Evolutionary conservation across 257 asterid species (phyloP).

Genomic region (Leonotis leonurus): DNA sequence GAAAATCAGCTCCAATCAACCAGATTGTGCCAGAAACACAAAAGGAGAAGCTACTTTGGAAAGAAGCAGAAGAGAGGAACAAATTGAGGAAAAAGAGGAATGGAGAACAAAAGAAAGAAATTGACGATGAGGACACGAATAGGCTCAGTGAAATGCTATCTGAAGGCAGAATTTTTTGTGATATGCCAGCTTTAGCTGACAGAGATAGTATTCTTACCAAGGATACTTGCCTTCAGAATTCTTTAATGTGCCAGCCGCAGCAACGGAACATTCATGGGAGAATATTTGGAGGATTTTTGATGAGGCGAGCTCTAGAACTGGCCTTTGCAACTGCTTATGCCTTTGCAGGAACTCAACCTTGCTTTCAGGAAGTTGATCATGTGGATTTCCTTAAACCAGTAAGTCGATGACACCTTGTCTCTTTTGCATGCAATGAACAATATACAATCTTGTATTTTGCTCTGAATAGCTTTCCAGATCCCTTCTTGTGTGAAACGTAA

Average conservation of each 20-base stretch:
- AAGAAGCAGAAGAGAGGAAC: constrained; percentile 82
- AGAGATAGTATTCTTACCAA: constrained; percentile 73
- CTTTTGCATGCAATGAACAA: neutral
- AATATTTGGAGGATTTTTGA: constrained; percentile 85
- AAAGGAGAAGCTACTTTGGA: constrained; percentile 56
- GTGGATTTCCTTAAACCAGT: constrained; percentile 90
- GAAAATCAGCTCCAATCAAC: constrained; percentile 73
- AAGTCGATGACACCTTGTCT: constrained; percentile 24
- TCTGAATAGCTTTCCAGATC: neutral
- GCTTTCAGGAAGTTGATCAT: constrained; percentile 88
- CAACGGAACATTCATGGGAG: constrained; percentile 90
- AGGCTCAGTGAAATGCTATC: constrained; percentile 51
- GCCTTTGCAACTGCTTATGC: constrained; percentile 83
- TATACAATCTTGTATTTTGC: neutral
- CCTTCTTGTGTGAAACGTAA: neutral
- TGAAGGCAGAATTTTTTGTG: constrained; percentile 74
- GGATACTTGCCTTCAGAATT: constrained; percentile 80
- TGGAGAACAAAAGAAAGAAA: constrained; percentile 47
- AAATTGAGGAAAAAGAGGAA: constrained; percentile 50
- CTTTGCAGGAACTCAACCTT: constrained; percentile 75
- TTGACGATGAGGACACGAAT: constrained; percentile 38
- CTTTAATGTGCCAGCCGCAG: constrained; percentile 89
- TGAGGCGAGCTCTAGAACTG: constrained; percentile 85
- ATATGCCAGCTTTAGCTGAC: constrained; percentile 93
- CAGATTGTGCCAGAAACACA: constrained; percentile 69